Evolutionary conservation across 179 eudicot species (phyloP).

Genomic region (Sideroxylon spinosum): DNA sequence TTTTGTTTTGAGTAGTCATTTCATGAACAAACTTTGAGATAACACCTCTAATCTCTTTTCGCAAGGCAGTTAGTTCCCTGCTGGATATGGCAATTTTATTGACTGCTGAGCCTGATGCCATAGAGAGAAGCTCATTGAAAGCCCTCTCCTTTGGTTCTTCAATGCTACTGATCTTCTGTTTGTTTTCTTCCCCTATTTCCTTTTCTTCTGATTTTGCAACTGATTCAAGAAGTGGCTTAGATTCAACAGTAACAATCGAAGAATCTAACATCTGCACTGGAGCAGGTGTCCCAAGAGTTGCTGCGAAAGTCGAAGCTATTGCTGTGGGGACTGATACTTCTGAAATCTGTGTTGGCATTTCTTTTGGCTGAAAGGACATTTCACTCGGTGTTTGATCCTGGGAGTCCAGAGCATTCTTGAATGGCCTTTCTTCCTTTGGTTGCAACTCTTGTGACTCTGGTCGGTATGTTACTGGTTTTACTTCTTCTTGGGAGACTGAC

Average conservation of each 20-base stretch:
- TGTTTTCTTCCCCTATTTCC: conserved; percentile 21
- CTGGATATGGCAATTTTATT: conserved; percentile 15
- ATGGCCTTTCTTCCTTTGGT: conserved; percentile 13
- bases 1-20: conserved; percentile 28
- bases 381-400: conserved; percentile 6
- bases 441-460: conserved; percentile 21
- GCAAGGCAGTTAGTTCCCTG: conserved; percentile 26
- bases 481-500: conserved; percentile 10
- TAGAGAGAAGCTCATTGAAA: conserved; percentile 8
- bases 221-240: conserved; percentile 15
- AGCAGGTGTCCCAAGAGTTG: conserved; percentile 3
- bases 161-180: conserved; percentile 9
- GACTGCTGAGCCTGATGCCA: conserved; percentile 13
- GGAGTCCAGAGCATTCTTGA: conserved; percentile 11
- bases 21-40: conserved; percentile 36
- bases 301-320: not conserved
- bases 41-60: conserved; percentile 41
- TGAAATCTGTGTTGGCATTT: conserved; percentile 4
- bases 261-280: not conserved
- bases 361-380: conserved; percentile 3
- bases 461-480: conserved; percentile 16
- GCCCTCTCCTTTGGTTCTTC: conserved; percentile 23
- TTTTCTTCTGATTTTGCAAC: conserved; percentile 23
- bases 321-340: conserved; percentile 8
- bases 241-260: not conserved